Evolutionary conservation across 2,329 filamentous ascomycete species (phyloP).

Genomic region (Aplosporella prunicola): DNA sequence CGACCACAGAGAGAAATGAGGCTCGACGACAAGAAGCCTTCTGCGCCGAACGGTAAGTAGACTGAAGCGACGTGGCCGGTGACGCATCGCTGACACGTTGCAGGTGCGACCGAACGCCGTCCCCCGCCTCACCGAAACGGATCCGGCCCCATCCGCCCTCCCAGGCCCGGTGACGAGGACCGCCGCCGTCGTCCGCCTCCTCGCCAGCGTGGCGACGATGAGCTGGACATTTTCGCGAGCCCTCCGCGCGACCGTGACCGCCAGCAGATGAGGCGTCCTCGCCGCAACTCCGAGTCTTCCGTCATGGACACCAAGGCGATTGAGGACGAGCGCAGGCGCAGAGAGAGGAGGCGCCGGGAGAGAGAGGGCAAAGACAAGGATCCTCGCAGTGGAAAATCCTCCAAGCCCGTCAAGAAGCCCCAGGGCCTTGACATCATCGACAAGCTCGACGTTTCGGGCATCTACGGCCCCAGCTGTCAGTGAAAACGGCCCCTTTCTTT

Average conservation of each 20-base stretch:
- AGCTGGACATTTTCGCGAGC: constrained; percentile 34
- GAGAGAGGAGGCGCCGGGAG: constrained; percentile 31
- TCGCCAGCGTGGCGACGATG: too few relatives aligned
- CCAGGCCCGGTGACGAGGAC: constrained; percentile 22
- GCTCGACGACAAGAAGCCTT: constrained; percentile 47
- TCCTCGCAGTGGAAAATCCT: constrained; percentile 36
- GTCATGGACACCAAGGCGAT: constrained; percentile 52
- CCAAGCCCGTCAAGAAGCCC: constrained; percentile 32
- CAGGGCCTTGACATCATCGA: constrained; percentile 78
- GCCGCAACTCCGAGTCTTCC: constrained; percentile 74
- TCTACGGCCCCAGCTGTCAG: constrained; percentile 85
- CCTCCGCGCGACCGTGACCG: constrained; percentile 23
- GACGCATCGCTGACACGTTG: constrained; percentile 15
- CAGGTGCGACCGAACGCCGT: constrained; percentile 15
- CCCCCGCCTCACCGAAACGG: constrained; percentile 37
- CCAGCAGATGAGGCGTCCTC: constrained; percentile 43
- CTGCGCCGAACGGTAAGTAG: constrained; percentile 5
- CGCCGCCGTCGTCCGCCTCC: constrained; percentile 20
- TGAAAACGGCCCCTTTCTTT: constrained; percentile 17
- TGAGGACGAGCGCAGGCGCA: constrained; percentile 48
- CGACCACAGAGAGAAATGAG: constrained; percentile 54
- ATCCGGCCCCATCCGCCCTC: constrained; percentile 32
- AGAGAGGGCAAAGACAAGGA: constrained; percentile 47
- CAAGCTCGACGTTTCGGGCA: constrained; percentile 90
- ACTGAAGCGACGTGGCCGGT: constrained; percentile 13